These are phyloP conservation scores for Trichoderma aggressivum DNA, from an alignment of 2,329 filamentous ascomycete genomes.

Conservation along the genomic window DNA sequence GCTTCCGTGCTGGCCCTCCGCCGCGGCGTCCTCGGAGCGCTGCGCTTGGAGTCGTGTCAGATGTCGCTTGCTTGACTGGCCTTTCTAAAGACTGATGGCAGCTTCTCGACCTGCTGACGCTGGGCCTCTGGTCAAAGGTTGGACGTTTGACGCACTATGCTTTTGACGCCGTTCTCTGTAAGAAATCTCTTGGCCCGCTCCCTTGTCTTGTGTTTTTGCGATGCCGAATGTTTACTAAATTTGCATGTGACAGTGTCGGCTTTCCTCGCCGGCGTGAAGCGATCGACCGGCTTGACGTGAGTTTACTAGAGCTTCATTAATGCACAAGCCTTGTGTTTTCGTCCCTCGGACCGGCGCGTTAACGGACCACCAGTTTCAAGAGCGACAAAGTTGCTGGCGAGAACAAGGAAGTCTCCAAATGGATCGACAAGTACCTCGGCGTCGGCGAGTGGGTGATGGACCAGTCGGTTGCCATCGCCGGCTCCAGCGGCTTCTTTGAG, in stretches of 20 bases:
- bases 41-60: slow-evolving; percentile 22
- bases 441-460: slow-evolving; percentile 99
- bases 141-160: slow-evolving; percentile 92
- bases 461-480: slow-evolving; percentile 87
- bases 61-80: slow-evolving; percentile 25
- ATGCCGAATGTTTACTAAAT: background rate
- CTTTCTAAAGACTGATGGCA: slow-evolving; percentile 42
- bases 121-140: slow-evolving; percentile 73
- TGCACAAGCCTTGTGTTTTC: background rate
- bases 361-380: slow-evolving; percentile 67
- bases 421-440: slow-evolving; percentile 90
- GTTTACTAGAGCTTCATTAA: slow-evolving; percentile 38
- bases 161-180: slow-evolving; percentile 91
- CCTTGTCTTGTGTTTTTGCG: background rate
- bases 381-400: slow-evolving; percentile 76
- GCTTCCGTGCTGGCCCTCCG: slow-evolving; percentile 9
- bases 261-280: slow-evolving; percentile 94
- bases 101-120: slow-evolving; percentile 65
- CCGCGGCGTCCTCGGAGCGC: slow-evolving; percentile 14
- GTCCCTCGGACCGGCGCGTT: slow-evolving; percentile 18
- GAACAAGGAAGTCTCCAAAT: slow-evolving; percentile 77
- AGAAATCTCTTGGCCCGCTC: slow-evolving; percentile 29
- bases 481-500: slow-evolving; percentile 87
- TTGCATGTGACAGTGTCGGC: slow-evolving; percentile 67
- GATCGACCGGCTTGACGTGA: slow-evolving; percentile 97